Conservation (phyloP, 2,329 filamentous ascomycete species). For the Rhynchosporium secalis region DNA sequence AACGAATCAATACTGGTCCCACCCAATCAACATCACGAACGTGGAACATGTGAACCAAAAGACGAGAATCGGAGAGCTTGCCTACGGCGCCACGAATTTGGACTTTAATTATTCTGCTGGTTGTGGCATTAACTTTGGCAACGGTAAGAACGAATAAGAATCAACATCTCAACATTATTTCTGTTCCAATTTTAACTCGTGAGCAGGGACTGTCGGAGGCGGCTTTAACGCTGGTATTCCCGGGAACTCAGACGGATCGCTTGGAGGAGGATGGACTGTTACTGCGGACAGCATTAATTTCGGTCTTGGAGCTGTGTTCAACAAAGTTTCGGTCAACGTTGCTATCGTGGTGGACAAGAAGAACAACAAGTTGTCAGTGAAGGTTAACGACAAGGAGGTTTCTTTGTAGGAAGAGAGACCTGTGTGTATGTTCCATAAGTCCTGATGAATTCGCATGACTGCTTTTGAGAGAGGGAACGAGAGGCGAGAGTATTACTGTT, state of each 20-base stretch:
- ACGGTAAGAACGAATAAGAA: not conserved
- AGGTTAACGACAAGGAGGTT: not conserved
- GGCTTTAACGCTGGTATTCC: slow-evolving; percentile 8
- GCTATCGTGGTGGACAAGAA: not conserved
- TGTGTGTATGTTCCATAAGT: not conserved
- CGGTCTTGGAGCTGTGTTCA: slow-evolving; percentile 4
- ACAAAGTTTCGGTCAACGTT: not conserved
- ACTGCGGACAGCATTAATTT: not conserved
- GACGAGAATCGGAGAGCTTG: not conserved
- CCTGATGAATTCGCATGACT: too few relatives aligned
- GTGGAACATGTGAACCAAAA: not conserved
- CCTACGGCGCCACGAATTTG: not conserved
- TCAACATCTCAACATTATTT: not conserved
- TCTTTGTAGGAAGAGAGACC: not conserved
- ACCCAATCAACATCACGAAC: not conserved
- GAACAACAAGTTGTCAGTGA: not conserved
- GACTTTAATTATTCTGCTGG: slow-evolving; percentile 13
- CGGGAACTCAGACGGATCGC: not conserved
- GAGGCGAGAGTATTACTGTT: too few relatives aligned
- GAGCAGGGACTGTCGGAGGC: slow-evolving; percentile 3
- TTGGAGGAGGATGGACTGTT: slow-evolving; percentile 11
- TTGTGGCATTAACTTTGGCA: slow-evolving; percentile 11
- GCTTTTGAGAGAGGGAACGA: too few relatives aligned
- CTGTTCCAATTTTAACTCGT: not conserved
- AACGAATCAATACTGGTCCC: not conserved